Base-by-base conservation (phyloP, 2,329 filamentous ascomycete species). In the Pestalotiopsis sp. region DNA sequence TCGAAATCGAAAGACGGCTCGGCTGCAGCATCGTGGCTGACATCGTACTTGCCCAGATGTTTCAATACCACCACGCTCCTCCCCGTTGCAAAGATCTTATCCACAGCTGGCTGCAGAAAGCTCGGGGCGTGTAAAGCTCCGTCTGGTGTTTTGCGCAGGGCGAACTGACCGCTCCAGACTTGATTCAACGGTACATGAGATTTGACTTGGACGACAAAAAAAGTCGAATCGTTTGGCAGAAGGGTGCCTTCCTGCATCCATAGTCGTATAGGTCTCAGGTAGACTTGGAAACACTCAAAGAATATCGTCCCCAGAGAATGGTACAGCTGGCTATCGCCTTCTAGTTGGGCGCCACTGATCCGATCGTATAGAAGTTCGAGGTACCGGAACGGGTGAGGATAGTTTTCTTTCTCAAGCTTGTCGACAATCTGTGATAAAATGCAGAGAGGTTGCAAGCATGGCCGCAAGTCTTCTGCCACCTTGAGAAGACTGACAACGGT, bases 21-120 rank as follows among this genome's bases (percentile, higher is more conserved):
- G 66, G 71, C 69, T 73, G 66, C 77, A 70, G 72, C 79, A 61
- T 70, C 62, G 63, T 80, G 73, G 63, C 82, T 77, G 4, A 39
- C 38, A 3, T n/a, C 31, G 69, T 87, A 84, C 67, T 86, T 84
- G 56, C 90, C 88, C 12, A 97, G 83, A 62, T 91, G 88, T 70
- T 91, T 91, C n/a, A 98, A 82, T 59, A 98, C 92, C 1, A 96
- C 89, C 67, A 96, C 91, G 74, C 92, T 97, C 80, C 98, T 98
- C 0, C 95, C 95, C 1, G 93, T 91, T 1, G 91, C 94, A 74
- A 97, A 95, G 49, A 98, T 93, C 70, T 90, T 92, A 27, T 84
- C 82, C 0, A 89, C 89, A 1, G 91, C 88, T 2, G 91, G 86
- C 52, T 90, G 88, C 4, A 98, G 84, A 72, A 97, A 98, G 2